Evolutionary conservation across 176 grass and related monocot genomes (phyloP), one percentile per base, ranked within the genome.

Genomic region (Guadua angustifolia): DNA sequence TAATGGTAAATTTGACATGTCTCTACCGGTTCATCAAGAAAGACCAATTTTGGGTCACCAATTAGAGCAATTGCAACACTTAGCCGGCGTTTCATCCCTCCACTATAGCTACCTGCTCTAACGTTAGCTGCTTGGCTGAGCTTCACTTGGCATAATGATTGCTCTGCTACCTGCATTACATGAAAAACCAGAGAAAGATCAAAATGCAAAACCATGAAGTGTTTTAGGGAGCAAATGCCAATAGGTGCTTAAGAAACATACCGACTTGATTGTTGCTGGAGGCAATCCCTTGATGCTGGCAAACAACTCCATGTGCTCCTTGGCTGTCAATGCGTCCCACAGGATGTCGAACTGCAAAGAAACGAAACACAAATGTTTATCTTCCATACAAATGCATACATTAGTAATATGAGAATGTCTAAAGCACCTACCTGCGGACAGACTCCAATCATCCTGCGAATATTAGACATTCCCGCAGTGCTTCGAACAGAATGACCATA

Each of bases 51-150:
- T 61, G 96, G 96, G 76, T 95, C 96, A 53, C 96, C 93, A 61
- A 95, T 94, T 60, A 95, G 89, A 75, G 96, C 88, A 66, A 98
- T 94, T 16, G 96, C 96, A 78, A 98, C 96, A 92, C 96, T 98
- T 39, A 95, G 75, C 42, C 93, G 83, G 32, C 93, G 93, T 43
- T 95, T 98, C 96, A 98, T 98, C 81, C 96, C 96, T 87, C 96
- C 93, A 86, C 96, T 98, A 16, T 90, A 98, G 47, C 93, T 98
- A 17, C 91, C 96, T 69, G 96, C 86, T 90, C 96, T 94, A 79
- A 94, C 91, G 68, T 88, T 84, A 78, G 96, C 89, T 76, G 93
- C 79, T 55, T 91, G 80, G 64, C 82, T 90, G 80, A 98, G 96
- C 85, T 98, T 98, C 70, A 98, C 96, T 85, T 95, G 89, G 53